Conservation (phyloP, 2,329 filamentous ascomycete species). For the Aspergillus neoniger region DNA sequence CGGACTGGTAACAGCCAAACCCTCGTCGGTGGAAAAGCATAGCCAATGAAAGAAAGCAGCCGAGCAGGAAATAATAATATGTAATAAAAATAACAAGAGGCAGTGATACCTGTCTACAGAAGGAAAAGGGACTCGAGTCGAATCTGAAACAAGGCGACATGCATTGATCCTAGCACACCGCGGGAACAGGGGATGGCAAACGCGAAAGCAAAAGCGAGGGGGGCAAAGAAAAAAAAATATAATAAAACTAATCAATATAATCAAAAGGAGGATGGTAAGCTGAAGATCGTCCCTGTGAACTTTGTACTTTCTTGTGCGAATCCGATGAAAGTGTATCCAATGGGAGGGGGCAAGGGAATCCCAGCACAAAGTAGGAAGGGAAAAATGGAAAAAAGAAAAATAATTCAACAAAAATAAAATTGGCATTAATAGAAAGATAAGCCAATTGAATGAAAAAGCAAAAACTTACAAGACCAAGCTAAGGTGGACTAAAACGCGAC, state of each 20-base stretch:
- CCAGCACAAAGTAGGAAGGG: background rate
- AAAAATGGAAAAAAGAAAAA: background rate
- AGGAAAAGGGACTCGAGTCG: background rate
- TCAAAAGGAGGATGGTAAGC: background rate
- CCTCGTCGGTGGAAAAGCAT: background rate
- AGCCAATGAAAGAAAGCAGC: background rate
- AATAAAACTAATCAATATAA: background rate
- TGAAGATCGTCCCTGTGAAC: background rate
- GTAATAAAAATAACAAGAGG: no score
- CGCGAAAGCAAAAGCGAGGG: background rate
- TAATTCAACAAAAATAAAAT: background rate
- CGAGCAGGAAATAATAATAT: no score
- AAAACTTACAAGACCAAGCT: background rate
- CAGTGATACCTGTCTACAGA: no score
- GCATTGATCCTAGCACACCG: background rate
- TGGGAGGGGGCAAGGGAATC: background rate
- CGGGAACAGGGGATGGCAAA: slow-evolving; percentile 12
- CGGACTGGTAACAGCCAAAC: background rate
- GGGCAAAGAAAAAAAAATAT: slow-evolving; percentile 8
- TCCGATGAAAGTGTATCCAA: background rate
- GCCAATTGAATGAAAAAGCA: background rate
- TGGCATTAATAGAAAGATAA: background rate
- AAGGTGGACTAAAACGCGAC: background rate
- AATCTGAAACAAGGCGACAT: slow-evolving; percentile 4
- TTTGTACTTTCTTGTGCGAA: background rate